phyloP scores from a whole-genome alignment of 2,329 filamentous ascomycete genomes.

The Eutypa lata region DNA sequence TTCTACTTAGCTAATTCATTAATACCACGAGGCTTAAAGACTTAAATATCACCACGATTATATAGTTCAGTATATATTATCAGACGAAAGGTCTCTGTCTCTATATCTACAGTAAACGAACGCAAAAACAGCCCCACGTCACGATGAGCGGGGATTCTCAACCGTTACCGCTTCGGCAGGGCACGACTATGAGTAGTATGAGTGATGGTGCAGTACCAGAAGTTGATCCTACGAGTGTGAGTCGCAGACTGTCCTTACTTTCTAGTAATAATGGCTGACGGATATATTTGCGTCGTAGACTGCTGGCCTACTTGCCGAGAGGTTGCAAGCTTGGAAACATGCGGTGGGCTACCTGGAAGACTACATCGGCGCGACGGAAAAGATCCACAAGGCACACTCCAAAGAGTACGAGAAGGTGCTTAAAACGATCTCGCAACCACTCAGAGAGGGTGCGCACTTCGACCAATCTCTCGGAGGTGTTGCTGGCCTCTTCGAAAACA shows the following conservation, averaged over 20 bases:
- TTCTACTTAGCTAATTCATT: too few species aligned
- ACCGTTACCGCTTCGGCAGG: constrained; percentile 43
- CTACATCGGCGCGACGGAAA: constrained; percentile 81
- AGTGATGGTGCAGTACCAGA: constrained; percentile 60
- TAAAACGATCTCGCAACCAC: constrained; percentile 84
- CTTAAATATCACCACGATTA: too few species aligned
- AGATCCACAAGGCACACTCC: constrained; percentile 76
- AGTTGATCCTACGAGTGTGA: constrained; percentile 55
- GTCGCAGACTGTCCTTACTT: constrained; percentile 22
- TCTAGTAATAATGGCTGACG: constrained; percentile 7
- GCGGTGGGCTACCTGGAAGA: constrained; percentile 88
- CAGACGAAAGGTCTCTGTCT: too few species aligned
- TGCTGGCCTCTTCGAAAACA: constrained; percentile 88
- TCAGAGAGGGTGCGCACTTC: constrained; percentile 91
- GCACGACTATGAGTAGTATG: constrained; percentile 41
- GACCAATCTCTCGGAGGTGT: constrained; percentile 85
- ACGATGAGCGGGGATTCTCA: constrained; percentile 30
- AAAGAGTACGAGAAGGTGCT: constrained; percentile 95
- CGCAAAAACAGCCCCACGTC: constrained; percentile 1
- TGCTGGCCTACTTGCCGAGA: constrained; percentile 77
- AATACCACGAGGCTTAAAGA: too few species aligned
- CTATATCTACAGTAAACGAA: neutral
- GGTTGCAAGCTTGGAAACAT: constrained; percentile 94
- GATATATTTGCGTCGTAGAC: constrained; percentile 46
- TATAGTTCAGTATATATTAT: too few species aligned